These are phyloP conservation scores for Rhizopogon sp. DNA, from an alignment of 768 basidiomycete species.

Conservation along the genomic window DNA sequence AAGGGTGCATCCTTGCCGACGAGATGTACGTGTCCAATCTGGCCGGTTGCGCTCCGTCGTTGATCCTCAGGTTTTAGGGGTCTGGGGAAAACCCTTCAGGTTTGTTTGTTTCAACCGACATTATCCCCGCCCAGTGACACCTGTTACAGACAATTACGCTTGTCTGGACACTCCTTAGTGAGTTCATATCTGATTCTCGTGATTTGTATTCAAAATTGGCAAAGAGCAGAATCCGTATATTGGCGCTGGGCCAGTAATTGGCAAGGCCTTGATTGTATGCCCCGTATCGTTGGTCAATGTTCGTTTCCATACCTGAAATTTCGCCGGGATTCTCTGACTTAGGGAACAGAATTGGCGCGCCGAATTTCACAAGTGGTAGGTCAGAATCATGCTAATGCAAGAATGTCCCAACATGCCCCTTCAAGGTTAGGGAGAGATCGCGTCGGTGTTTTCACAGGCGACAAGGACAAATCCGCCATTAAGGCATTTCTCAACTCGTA, in stretches of 20 bases:
- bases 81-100: slow-evolving; percentile 93
- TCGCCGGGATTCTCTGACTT: background rate
- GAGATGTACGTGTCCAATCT: slow-evolving; percentile 61
- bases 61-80: slow-evolving; percentile 52
- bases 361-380: slow-evolving; percentile 93
- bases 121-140: slow-evolving; percentile 7
- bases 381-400: slow-evolving; percentile 15
- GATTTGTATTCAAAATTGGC: background rate
- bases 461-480: slow-evolving; percentile 51
- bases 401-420: background rate
- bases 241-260: slow-evolving; percentile 47
- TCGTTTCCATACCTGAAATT: slow-evolving; percentile 16
- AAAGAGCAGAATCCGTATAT: slow-evolving; percentile 83
- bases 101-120: slow-evolving; percentile 14
- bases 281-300: slow-evolving; percentile 88
- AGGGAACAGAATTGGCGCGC: slow-evolving; percentile 81
- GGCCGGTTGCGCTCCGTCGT: background rate
- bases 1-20: slow-evolving; percentile 95
- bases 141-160: slow-evolving; percentile 75
- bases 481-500: slow-evolving; percentile 75
- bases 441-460: slow-evolving; percentile 53
- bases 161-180: slow-evolving; percentile 89
- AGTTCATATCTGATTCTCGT: slow-evolving; percentile 19
- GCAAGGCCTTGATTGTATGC: slow-evolving; percentile 89
- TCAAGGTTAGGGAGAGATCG: slow-evolving; percentile 51